Base-by-base conservation (phyloP, 495 filamentous ascomycete genomes). In the Rhypophila decipiens region DNA sequence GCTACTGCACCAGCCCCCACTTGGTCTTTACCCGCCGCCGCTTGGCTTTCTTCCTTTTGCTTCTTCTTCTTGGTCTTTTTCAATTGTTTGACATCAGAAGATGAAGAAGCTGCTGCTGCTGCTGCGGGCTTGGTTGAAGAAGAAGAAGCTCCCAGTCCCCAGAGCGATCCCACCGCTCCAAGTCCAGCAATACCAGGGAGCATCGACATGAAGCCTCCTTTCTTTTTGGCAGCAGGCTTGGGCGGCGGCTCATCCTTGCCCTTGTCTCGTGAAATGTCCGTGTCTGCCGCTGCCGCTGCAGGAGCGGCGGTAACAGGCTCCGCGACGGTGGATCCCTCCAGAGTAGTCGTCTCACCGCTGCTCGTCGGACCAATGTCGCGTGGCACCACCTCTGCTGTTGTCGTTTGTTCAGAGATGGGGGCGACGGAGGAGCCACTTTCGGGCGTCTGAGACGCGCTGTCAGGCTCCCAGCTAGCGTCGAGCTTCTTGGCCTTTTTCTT, bases 1-100 rank as follows among this genome's bases (percentile, higher is more conserved):
- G n/a, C 27, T 31, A 44, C 51, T 55, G 51, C 54, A 53, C 39
- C 51, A 39, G 46, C 55, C 60, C n/a, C n/a, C n/a, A n/a, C n/a
- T n/a, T 45, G 45, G 46, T 52, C 50, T 44, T 46, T 24, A 40
- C 44, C 46, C 42, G 44, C 35, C 47, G 33, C 42, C 52, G 53
- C n/a, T n/a, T n/a, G n/a, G n/a, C n/a, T n/a, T n/a, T n/a, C n/a
- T n/a, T n/a, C n/a, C n/a, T n/a, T n/a, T n/a, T n/a, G n/a, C n/a
- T n/a, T n/a, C n/a, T n/a, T n/a, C n/a, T n/a, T n/a, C n/a, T n/a
- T n/a, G n/a, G n/a, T n/a, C n/a, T n/a, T n/a, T n/a, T n/a, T n/a
- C n/a, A n/a, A n/a, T n/a, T n/a, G n/a, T n/a, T n/a, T n/a, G n/a
- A n/a, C n/a, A n/a, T n/a, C n/a, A n/a, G n/a, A n/a, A n/a, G n/a